Base-by-base conservation (phyloP, 257 asterid genomes). In the Fraxinus excelsior region DNA sequence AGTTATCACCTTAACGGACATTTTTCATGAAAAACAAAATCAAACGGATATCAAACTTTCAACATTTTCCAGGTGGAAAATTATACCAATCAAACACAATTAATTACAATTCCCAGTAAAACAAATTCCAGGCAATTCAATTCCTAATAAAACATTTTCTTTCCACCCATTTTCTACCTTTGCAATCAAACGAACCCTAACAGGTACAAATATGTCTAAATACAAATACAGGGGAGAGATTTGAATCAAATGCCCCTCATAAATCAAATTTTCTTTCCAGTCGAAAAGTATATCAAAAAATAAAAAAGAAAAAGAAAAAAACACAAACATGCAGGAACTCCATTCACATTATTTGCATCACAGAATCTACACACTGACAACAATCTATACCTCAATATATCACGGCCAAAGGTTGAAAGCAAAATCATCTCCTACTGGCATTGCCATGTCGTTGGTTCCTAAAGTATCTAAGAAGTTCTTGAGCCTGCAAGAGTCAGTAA, bases 381-480 rank as follows among this genome's bases (percentile, higher is more conserved):
- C 64, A 79, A 26, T 64, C 35, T 67, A 66, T 58, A 73, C 60
- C 79, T 80, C 70, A 84, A 72, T 62, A 80, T 60, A 82, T 19
- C 46, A 75, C 75, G 70, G 51, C 69, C 64, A 53, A 53, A 53
- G 76, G 74, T 64, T 67, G 62, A 56, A 38, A 78, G 49, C 76
- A 71, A 82, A 76, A 77, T 91, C 88, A 89, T 60, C 89, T 87
- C 80, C 97, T 82, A 14, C 91, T 92, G 2, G 90, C 38, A 79
- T 84, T 91, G 37, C 97, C 97, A 70, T 89, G 96, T 34, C 97
- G 97, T 86, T 92, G 97, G 88, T 84, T 92, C 83, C 92, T 86
- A 78, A 92, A 91, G 87, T 79, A 89, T 83, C 88, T 77, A 70
- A 91, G 95, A 72, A 92, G 96, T 79, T 89, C 92, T 73, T 89